Evolutionary conservation across 805 yeast genomes (phyloP).

Genomic region (Nakazawaea sp.): DNA sequence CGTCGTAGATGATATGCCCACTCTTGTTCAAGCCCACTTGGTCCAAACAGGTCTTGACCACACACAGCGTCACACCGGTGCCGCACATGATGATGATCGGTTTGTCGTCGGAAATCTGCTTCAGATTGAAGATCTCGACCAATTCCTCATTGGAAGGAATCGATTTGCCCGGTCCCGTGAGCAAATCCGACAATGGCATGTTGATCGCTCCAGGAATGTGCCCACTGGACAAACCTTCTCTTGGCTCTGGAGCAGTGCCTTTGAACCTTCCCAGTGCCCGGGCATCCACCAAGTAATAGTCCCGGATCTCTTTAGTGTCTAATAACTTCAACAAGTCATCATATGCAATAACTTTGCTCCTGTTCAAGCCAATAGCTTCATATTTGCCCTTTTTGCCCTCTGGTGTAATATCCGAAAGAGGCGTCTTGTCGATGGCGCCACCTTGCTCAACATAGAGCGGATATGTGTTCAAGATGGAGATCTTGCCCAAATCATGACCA

Average conservation of each 20-base stretch:
- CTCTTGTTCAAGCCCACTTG: conserved; percentile 37
- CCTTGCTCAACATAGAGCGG: conserved; percentile 19
- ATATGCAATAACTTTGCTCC: conserved; percentile 51
- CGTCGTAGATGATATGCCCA: conserved; percentile 67
- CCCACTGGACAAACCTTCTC: conserved; percentile 84
- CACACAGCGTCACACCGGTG: conserved; percentile 92
- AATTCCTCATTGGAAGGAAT: conserved; percentile 45
- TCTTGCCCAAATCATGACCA: conserved; percentile 54
- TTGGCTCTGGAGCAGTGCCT: conserved; percentile 81
- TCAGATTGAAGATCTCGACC: conserved; percentile 34
- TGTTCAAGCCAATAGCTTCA: conserved; percentile 27
- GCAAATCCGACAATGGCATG: conserved; percentile 63
- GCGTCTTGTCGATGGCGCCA: conserved; percentile 14
- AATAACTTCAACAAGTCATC: conserved; percentile 64
- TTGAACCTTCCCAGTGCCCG: conserved; percentile 68
- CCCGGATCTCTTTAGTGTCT: conserved; percentile 31
- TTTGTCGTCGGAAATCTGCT: conserved; percentile 35
- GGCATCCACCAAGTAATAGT: conserved; percentile 70
- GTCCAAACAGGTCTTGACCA: conserved; percentile 70
- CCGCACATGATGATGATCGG: conserved; percentile 90
- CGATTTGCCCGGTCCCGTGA: conserved; percentile 35
- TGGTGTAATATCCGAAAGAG: conserved; percentile 16
- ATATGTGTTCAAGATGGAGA: conserved; percentile 67
- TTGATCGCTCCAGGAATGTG: conserved; percentile 80
- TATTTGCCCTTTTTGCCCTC: conserved; percentile 22